phyloP scores from a whole-genome alignment of 179 eudicot species.

The Corrigiola litoralis region DNA sequence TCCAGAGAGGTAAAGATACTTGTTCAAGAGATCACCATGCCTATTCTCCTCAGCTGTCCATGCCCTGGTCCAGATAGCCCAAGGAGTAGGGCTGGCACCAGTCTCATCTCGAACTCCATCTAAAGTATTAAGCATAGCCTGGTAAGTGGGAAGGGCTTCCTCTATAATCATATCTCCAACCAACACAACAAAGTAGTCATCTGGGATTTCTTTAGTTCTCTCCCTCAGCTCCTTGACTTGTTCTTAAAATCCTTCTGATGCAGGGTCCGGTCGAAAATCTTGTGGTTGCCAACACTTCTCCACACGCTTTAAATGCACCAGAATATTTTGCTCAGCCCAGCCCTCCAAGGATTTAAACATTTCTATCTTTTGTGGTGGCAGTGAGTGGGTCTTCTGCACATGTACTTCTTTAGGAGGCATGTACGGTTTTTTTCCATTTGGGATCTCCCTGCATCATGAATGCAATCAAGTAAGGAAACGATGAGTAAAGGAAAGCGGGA shows the following conservation, averaged over 20 bases:
- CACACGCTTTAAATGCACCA: conserved; percentile 19
- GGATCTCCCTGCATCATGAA: conserved; percentile 31
- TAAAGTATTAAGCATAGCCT: conserved; percentile 17
- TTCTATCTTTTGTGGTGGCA: conserved; percentile 25
- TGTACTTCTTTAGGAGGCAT: conserved; percentile 54
- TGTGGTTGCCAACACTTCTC: conserved; percentile 34
- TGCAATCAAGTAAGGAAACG: not conserved
- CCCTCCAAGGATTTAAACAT: conserved; percentile 21
- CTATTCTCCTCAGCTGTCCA: conserved; percentile 27
- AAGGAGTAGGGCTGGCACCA: conserved; percentile 18
- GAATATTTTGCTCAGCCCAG: conserved; percentile 16
- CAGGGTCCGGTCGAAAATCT: conserved; percentile 40
- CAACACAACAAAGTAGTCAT: conserved; percentile 54
- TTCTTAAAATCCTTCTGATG: conserved; percentile 55
- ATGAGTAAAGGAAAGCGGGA: not conserved
- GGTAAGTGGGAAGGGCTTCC: conserved; percentile 20
- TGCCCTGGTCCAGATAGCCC: conserved; percentile 41
- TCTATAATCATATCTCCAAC: conserved; percentile 68
- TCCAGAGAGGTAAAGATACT: conserved; percentile 20
- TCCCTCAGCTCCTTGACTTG: conserved; percentile 56
- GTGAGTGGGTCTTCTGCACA: conserved; percentile 34
- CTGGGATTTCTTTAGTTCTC: conserved; percentile 51
- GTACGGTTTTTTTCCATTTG: conserved; percentile 42
- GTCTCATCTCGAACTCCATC: conserved; percentile 24
- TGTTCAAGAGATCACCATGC: conserved; percentile 27